Percentiles rank a stretch among this genome's conserved stretches.
Conservation (phyloP, 164 flowering plant genomes). For the Vitis rupestris region DNA sequence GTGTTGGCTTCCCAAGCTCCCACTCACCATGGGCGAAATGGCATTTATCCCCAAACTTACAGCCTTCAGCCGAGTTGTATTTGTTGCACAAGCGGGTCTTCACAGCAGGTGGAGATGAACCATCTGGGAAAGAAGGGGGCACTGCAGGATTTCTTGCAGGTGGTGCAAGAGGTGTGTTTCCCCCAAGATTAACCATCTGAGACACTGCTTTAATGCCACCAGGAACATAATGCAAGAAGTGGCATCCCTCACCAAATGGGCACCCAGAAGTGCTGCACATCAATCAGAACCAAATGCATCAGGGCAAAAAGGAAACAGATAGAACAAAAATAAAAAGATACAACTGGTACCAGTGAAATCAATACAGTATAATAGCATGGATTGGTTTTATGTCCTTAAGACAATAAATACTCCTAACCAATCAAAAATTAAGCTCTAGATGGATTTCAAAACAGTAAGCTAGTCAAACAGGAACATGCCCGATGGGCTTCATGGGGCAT, state of each 20-base stretch:
- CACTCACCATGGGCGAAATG: constrained; percentile 74
- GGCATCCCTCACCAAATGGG: constrained; percentile 91
- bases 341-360: too few species aligned
- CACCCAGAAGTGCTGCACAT: constrained; percentile 71
- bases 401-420: too few species aligned
- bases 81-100: constrained; percentile 62
- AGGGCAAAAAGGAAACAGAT: background rate
- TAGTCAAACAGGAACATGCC: too few species aligned
- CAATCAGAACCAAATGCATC: background rate
- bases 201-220: constrained; percentile 67
- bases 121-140: constrained; percentile 50
- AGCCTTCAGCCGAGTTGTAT: constrained; percentile 58
- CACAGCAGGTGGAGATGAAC: constrained; percentile 40
- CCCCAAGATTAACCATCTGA: constrained; percentile 45
- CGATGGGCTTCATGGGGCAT: too few species aligned
- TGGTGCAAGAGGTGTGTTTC: constrained; percentile 37
- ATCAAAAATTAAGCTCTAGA: too few species aligned
- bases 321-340: background rate
- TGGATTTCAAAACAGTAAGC: too few species aligned
- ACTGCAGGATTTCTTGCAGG: constrained; percentile 28
- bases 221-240: constrained; percentile 79
- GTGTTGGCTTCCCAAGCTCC: constrained; percentile 57
- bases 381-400: too few species aligned
- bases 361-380: too few species aligned
- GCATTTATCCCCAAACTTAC: constrained; percentile 78